Evolutionary conservation across 331 rosid species (phyloP).

Genomic region (Stylosanthes scabra): DNA sequence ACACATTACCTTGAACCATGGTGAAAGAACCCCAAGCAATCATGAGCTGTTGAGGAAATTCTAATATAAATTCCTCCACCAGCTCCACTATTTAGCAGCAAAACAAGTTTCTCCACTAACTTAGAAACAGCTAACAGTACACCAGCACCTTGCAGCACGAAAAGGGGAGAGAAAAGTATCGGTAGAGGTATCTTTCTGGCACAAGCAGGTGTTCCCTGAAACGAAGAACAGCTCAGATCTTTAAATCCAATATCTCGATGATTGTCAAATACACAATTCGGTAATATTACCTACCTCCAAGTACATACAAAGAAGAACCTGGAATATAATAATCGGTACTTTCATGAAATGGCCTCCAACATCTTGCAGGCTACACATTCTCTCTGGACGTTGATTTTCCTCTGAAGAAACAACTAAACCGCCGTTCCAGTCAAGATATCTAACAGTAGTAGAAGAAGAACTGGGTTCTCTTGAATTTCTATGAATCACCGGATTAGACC

Average conservation of each 20-base stretch:
- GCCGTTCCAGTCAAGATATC: slow-evolving; percentile 92
- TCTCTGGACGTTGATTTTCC: slow-evolving; percentile 64
- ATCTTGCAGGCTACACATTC: slow-evolving; percentile 91
- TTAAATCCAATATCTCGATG: slow-evolving; percentile 28
- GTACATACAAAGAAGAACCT: slow-evolving; percentile 89
- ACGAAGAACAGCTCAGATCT: slow-evolving; percentile 39
- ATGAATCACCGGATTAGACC: slow-evolving; percentile 98
- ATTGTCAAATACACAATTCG: slow-evolving; percentile 37
- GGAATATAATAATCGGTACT: slow-evolving; percentile 84
- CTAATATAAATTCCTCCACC: slow-evolving; percentile 74
- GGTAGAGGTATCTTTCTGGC: slow-evolving; percentile 77
- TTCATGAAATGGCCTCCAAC: slow-evolving; percentile 96
- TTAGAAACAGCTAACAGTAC: slow-evolving; percentile 72
- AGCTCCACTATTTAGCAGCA: slow-evolving; percentile 70
- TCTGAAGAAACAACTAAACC: slow-evolving; percentile 80
- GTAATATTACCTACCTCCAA: slow-evolving; percentile 70
- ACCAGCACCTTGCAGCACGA: slow-evolving; percentile 84
- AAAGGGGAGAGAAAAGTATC: slow-evolving; percentile 82
- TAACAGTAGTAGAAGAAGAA: slow-evolving; percentile 76
- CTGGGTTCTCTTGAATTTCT: slow-evolving; percentile 76
- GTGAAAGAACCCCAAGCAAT: slow-evolving; percentile 92
- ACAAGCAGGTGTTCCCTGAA: slow-evolving; percentile 84
- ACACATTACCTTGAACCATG: slow-evolving; percentile 90
- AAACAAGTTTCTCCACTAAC: slow-evolving; percentile 81
- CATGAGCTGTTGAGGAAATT: slow-evolving; percentile 75